Percentiles rank a stretch among this genome's conserved stretches.
phyloP scores from a whole-genome alignment of 2,329 filamentous ascomycete genomes.

The Verticillium albo-atrum region DNA sequence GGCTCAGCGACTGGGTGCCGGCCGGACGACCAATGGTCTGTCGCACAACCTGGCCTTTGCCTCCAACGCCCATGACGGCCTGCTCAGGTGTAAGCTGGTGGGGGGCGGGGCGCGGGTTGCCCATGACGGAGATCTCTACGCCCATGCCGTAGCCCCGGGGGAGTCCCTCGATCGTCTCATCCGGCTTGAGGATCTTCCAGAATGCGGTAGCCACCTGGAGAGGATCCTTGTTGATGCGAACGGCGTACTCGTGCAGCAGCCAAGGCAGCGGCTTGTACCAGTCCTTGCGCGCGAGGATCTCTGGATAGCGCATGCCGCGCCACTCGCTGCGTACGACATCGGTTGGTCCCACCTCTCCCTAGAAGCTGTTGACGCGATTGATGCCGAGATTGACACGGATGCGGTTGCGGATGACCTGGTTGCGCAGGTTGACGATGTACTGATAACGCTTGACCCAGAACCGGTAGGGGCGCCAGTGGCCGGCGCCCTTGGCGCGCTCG shows the following conservation, averaged over 20 bases:
- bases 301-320: background rate
- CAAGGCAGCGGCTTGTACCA: background rate
- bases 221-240: slow-evolving; percentile 8
- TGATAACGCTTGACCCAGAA: slow-evolving; percentile 16
- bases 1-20: background rate
- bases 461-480: background rate
- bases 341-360: background rate
- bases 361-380: background rate
- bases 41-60: background rate
- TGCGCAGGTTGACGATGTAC: slow-evolving; percentile 16
- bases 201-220: background rate
- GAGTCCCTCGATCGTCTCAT: background rate
- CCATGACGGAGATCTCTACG: background rate
- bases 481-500: slow-evolving; percentile 7
- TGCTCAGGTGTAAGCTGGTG: background rate
- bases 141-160: background rate
- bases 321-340: background rate
- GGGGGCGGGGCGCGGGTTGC: background rate
- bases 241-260: slow-evolving; percentile 12
- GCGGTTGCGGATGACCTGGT: slow-evolving; percentile 7
- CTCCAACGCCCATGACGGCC: background rate
- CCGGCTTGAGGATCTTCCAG: background rate
- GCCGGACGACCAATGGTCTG: background rate
- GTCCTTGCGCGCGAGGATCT: background rate
- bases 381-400: background rate